These are phyloP conservation scores for Sugiyamaella marilandica DNA, from an alignment of 805 yeast genomes.

Conservation along the genomic window DNA sequence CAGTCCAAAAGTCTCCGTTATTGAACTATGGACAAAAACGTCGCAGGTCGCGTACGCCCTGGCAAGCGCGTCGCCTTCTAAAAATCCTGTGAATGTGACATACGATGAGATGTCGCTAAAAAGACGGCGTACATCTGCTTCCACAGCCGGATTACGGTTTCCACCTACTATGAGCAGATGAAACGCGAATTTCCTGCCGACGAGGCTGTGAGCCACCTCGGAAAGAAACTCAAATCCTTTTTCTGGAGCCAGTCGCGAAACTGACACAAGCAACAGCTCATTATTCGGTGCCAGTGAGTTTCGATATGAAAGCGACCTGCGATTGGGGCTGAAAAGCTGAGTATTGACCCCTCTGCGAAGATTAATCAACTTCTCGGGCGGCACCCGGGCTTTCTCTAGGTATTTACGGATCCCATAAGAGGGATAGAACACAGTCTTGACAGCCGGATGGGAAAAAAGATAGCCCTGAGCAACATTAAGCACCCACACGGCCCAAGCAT, in stretches of 20 bases:
- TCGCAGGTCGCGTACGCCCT: slow-evolving; percentile 1
- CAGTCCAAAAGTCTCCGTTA: slow-evolving; percentile 3
- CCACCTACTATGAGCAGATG: slow-evolving; percentile 5
- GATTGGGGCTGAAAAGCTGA: not conserved
- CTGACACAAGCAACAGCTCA: not conserved
- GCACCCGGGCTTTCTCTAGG: slow-evolving; percentile 2
- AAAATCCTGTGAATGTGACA: slow-evolving; percentile 1
- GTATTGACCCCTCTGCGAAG: slow-evolving; percentile 2
- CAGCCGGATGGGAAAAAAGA: slow-evolving; percentile 2
- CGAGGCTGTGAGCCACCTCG: slow-evolving; percentile 1
- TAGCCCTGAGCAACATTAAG: slow-evolving; percentile 3
- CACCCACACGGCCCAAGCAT: slow-evolving; percentile 3
- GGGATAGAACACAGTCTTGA: slow-evolving; percentile 2
- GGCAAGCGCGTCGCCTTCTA: slow-evolving; percentile 1
- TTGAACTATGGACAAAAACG: slow-evolving; percentile 2
- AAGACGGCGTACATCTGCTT: not conserved
- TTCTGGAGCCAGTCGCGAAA: slow-evolving; percentile 3
- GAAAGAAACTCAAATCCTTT: slow-evolving; percentile 5
- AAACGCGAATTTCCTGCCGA: not conserved
- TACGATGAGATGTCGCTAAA: not conserved
- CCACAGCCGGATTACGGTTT: slow-evolving; percentile 1
- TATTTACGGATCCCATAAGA: slow-evolving; percentile 1
- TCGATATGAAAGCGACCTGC: not conserved
- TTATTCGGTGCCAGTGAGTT: not conserved
- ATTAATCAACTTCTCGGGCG: not conserved